Percentiles rank a stretch among this genome's conserved stretches.
Conservation (phyloP, 164 flowering plant genomes). For the Santalum album region DNA sequence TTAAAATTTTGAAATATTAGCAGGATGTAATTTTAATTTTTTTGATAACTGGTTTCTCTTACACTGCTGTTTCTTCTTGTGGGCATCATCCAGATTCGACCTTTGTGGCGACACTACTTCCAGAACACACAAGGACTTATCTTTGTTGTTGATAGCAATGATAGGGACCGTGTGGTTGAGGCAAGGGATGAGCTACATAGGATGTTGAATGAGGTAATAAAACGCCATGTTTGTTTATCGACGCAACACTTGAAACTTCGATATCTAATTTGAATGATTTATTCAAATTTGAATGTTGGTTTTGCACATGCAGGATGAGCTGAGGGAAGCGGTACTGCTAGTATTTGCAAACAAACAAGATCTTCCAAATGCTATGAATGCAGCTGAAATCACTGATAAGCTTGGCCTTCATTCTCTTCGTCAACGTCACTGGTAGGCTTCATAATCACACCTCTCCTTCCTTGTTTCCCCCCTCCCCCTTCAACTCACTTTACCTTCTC, state of each 20-base stretch:
- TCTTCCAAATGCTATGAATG: conserved; percentile 67
- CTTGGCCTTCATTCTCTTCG: conserved; percentile 63
- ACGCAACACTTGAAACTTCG: too few species aligned
- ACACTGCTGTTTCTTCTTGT: not conserved
- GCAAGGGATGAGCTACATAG: conserved; percentile 53
- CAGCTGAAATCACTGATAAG: conserved; percentile 58
- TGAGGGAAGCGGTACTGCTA: conserved; percentile 54
- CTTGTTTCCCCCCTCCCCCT: not conserved
- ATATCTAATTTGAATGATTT: not conserved
- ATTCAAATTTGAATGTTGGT: not conserved
- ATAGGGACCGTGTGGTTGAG: conserved; percentile 54
- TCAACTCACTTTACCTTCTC: not conserved
- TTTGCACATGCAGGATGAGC: conserved; percentile 31
- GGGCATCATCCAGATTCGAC: conserved; percentile 36
- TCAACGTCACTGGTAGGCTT: conserved; percentile 47
- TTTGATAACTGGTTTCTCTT: too few species aligned
- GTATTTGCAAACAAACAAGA: conserved; percentile 66
- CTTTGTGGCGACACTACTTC: conserved; percentile 61
- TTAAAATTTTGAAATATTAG: too few species aligned
- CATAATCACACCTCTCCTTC: not conserved
- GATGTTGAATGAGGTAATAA: conserved; percentile 51
- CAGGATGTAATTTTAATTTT: too few species aligned
- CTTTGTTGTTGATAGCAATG: conserved; percentile 65
- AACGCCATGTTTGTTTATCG: not conserved
- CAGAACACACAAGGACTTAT: conserved; percentile 56